phyloP scores from a whole-genome alignment of 1,139 yeast species.

The Candida pseudoviswanathii region DNA sequence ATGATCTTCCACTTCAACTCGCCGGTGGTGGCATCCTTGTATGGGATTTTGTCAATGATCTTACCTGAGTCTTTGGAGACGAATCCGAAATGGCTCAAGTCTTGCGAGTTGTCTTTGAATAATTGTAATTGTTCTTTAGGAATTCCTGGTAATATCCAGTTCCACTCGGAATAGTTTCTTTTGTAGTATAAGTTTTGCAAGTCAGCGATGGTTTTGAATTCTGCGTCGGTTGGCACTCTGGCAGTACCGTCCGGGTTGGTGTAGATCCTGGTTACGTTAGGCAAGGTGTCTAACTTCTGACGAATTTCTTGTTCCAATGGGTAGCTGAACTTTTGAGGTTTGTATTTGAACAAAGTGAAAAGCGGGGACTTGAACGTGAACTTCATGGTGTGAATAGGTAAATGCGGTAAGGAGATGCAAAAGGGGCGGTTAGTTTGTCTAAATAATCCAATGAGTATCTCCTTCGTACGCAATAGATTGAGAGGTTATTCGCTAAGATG shows the following conservation, averaged over 20 bases:
- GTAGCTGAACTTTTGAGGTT: constrained; percentile 42
- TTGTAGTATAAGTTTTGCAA: constrained; percentile 63
- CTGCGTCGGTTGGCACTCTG: constrained; percentile 69
- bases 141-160: constrained; percentile 57
- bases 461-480: neutral
- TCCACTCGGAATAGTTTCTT: constrained; percentile 63
- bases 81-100: constrained; percentile 61
- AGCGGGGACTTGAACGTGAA: constrained; percentile 48
- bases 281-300: constrained; percentile 47
- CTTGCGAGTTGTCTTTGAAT: constrained; percentile 64
- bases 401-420: too few relatives aligned
- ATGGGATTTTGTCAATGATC: constrained; percentile 83
- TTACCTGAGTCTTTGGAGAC: constrained; percentile 64
- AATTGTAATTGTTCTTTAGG: constrained; percentile 59
- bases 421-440: constrained; percentile 1
- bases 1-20: constrained; percentile 79
- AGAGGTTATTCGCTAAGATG: constrained; percentile 3
- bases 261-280: constrained; percentile 61
- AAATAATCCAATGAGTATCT: neutral
- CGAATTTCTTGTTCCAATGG: constrained; percentile 48
- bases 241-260: constrained; percentile 80
- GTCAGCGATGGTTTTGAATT: constrained; percentile 73
- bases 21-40: constrained; percentile 76
- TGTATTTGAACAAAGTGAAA: constrained; percentile 40
- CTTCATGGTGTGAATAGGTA: constrained; percentile 39